Conservation (phyloP, 176 grass and related monocot species). For the Lolium multiflorum region DNA sequence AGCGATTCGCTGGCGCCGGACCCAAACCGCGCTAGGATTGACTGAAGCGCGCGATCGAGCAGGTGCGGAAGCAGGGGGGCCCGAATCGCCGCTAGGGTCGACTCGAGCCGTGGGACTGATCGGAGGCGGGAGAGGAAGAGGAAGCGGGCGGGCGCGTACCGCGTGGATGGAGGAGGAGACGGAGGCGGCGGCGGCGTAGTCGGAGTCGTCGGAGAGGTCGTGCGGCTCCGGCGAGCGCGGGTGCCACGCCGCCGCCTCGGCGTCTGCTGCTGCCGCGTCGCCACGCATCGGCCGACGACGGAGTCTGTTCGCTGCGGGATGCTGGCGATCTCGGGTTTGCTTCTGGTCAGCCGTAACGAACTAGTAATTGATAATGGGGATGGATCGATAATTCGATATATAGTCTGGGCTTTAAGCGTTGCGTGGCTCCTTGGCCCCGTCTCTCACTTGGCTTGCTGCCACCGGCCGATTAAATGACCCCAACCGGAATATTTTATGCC, state of each 20-base stretch:
- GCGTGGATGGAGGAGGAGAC: slow-evolving; percentile 45
- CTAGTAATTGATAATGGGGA: not conserved
- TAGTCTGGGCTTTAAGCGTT: not conserved
- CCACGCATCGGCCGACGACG: slow-evolving; percentile 46
- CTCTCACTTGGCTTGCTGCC: not conserved
- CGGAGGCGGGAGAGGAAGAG: not conserved
- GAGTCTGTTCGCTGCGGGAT: not conserved
- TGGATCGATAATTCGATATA: not conserved
- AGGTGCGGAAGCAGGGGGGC: not conserved
- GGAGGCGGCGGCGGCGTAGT: slow-evolving; percentile 82
- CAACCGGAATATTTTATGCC: not conserved
- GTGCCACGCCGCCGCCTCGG: slow-evolving; percentile 40
- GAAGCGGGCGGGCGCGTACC: not conserved
- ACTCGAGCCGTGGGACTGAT: not conserved
- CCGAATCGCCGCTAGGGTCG: not conserved
- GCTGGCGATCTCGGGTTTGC: slow-evolving; percentile 17
- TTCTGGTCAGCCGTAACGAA: not conserved
- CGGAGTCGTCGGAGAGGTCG: slow-evolving; percentile 96
- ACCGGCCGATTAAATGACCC: not conserved
- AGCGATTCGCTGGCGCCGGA: not conserved
- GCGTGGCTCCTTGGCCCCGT: not conserved
- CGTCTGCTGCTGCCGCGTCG: slow-evolving; percentile 26
- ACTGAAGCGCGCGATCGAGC: not conserved
- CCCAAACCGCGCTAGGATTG: not conserved
- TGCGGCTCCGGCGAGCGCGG: slow-evolving; percentile 64